Base-by-base conservation (phyloP, 78 protist species). In the Diacronema lutheri region DNA sequence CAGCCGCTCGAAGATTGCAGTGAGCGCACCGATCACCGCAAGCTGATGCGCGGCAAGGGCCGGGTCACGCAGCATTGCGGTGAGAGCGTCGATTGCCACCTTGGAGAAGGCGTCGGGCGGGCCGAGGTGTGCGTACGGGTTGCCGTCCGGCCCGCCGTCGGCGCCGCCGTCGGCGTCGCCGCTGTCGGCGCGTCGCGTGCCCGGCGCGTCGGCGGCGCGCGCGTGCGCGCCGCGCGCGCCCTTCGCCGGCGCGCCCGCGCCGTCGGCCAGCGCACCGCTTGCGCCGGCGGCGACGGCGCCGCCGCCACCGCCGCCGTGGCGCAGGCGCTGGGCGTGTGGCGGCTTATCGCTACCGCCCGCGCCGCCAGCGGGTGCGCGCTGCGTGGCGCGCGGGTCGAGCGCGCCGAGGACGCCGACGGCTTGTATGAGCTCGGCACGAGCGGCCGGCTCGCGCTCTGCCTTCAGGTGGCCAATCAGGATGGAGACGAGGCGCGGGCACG, bases 361-460 rank as follows among this genome's bases (percentile, higher is more conserved):
- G 35, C 12, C 79, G 60, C 0, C 60, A 12, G 79, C 60, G 72
- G 40, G 71, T 7, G 20, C 68, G 23, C 37, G 44, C 35, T 26
- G n/a, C n/a, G n/a, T n/a, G n/a, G n/a, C n/a, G n/a, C n/a, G 91
- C 26, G 99, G 99, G 85, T 97, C 99, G 26, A 96, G 79, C 11
- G 99, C 99, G 56, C 99, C 99, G 14, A 97, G 40, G n/a, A 96
- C 93, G 73, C 99, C 99, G 21, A 98, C 60, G 44, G 90, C 95
- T 61, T 90, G 90, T 41, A 96, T 81, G 41, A 89, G 90, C 82
- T 93, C 97, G 35, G n/a, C 79, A 23, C 96, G 92, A 5, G 86
- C 81, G 16, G 26, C 29, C 29, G 44, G 38, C 16, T 14, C 3
- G 58, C 46, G 73, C 77, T 93, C 93, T 12, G 78, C 44, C 69